Evolutionary conservation across 2,329 filamentous ascomycete species (phyloP), one percentile per base, ranked within the genome.

Genomic region (Penicillium sp.): DNA sequence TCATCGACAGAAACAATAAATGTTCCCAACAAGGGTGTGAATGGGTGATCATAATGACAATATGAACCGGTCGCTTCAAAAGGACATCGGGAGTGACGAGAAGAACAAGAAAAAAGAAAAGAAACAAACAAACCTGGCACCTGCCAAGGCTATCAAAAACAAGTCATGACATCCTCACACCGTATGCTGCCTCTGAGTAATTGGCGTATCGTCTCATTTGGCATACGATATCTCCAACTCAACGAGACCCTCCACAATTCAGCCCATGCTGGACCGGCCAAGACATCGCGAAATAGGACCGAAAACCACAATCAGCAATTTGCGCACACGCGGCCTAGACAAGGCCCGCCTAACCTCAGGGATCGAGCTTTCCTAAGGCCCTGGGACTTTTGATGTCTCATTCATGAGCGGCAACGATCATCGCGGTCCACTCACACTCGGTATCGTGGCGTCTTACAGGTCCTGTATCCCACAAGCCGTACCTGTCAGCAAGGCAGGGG

Each of bases 361-460:
- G 34, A 48, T 52, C 29, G 49, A 49, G 52, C 29, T 42, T 38
- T 48, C 49, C 33, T 47, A 38, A 51, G 39, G 39, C 42, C 44
- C 18, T 52, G 49, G 18, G 47, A 52, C 29, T 47, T 29, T 41
- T 24, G 39, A 49, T 39, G 26, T 42, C 52, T 43, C 42, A 51
- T 54, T 58, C 41, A 51, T 51, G 56, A 64, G 61, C 58, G 54
- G 45, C 41, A 59, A 43, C 48, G 49, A 53, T 53, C 50, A 51
- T 57, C 44, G 47, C 53, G 42, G 45, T 60, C 58, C 58, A 58
- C 59, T 52, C 52, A 54, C 48, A 51, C 47, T 50, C 21, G 49
- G 45, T 33, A 42, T 41, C 31, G 56, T 62, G 63, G 62, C 56
- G 65, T 64, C 61, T 66, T 60, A 61, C 59, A 58, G 56, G 60